Base-by-base conservation (phyloP, 495 filamentous ascomycete species). In the Penicillium turbatum region DNA sequence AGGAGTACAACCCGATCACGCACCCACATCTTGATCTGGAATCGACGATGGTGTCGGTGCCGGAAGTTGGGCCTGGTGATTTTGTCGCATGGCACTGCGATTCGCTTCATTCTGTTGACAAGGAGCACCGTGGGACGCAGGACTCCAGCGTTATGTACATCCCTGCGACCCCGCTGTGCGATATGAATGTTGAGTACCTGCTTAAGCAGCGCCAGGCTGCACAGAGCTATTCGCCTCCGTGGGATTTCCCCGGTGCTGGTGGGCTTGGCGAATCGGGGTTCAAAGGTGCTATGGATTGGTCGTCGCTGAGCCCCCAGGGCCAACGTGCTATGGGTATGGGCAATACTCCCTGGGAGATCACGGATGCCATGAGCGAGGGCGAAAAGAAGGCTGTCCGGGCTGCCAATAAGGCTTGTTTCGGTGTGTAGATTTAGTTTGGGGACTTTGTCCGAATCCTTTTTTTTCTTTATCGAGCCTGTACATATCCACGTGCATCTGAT, bases 81-180 rank as follows among this genome's bases (percentile, higher is more conserved):
- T 95, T 86, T 64, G 90, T 96, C 1, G 84, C 84, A 2, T 96
- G 91, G 91, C 91, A 96, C 67, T 95, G 90, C 60, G 91, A 95
- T 44, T 54, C 83, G 67, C 80, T 60, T 83, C 91, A 96, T 60
- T 84, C 88, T 0, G 91, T 96, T 1, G 91, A 96, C 62, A 87
- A 83, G 46, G 70, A 82, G 8, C 91, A 96, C 64, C 70, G 69
- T 2, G 91, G 91, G 5, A 73, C 62, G 13, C 68, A 74, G 0
- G 91, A 95, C 63, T 86, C 85, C 0, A 88, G 84, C 41, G 91
- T 96, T 1, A 62, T 96, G 35, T 95, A 96, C 59, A 95, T 96
- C 51, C 91, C 91, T 0, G 82, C 87, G 7, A 92, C 87, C 40
- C 90, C 91, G 2, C 77, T 90, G 7, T 92, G 88, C 13, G 82